These are phyloP conservation scores for Dillenia turbinata DNA, from an alignment of 164 flowering plant species.

Conservation along the genomic window DNA sequence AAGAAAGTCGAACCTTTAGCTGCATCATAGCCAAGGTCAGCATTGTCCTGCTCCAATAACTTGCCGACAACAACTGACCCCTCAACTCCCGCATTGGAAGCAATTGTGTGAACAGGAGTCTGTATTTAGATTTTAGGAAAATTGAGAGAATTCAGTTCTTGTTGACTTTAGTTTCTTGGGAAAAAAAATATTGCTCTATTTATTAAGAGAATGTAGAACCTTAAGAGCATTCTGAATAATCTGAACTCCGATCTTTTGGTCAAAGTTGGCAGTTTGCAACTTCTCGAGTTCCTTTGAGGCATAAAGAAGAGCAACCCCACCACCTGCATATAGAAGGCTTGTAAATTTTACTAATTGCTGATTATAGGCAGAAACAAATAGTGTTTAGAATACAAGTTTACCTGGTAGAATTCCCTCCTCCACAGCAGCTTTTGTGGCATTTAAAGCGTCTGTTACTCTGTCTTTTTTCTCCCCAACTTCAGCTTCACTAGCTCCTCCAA, in stretches of 20 bases:
- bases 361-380: not conserved
- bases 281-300: slow-evolving; percentile 90
- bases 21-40: slow-evolving; percentile 78
- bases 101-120: slow-evolving; percentile 88
- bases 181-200: no score
- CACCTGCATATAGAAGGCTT: slow-evolving; percentile 43
- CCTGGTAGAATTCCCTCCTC: slow-evolving; percentile 96
- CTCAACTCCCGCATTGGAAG: slow-evolving; percentile 95
- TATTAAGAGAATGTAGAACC: slow-evolving; percentile 28
- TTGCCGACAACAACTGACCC: slow-evolving; percentile 86
- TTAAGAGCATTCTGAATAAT: slow-evolving; percentile 93
- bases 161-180: no score
- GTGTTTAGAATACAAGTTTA: slow-evolving; percentile 10
- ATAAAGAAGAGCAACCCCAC: slow-evolving; percentile 97
- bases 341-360: not conserved
- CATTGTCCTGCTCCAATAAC: slow-evolving; percentile 62
- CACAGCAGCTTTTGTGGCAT: slow-evolving; percentile 97
- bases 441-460: slow-evolving; percentile 90
- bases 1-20: slow-evolving; percentile 62
- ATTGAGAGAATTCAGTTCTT: no score
- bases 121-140: slow-evolving; percentile 18
- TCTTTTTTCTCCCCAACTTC: slow-evolving; percentile 97
- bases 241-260: slow-evolving; percentile 97
- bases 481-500: slow-evolving; percentile 97
- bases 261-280: slow-evolving; percentile 83